These are phyloP conservation scores for Cenchrus fungigraminus DNA, from an alignment of 176 grass and related monocot species.

Conservation along the genomic window DNA sequence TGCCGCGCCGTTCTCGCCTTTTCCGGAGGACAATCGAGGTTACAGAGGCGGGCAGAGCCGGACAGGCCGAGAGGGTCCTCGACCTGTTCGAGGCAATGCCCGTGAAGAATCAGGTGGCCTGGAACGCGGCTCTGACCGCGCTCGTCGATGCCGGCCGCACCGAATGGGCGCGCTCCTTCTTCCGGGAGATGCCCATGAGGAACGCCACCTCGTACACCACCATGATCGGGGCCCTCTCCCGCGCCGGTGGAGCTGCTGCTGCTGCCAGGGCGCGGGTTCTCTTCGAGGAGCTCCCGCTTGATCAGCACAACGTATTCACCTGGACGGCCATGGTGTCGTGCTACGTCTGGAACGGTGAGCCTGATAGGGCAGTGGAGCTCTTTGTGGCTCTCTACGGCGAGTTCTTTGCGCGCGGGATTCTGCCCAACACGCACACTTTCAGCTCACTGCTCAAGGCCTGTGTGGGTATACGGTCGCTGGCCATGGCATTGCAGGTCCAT, in stretches of 20 bases:
- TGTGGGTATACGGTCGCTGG: conserved; percentile 29
- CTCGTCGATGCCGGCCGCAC: conserved; percentile 44
- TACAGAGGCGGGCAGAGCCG: conserved; percentile 9
- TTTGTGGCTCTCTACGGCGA: conserved; percentile 48
- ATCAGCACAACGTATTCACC: conserved; percentile 53
- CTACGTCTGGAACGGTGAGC: conserved; percentile 50
- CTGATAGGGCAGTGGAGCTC: conserved; percentile 35
- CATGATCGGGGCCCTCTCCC: conserved; percentile 53
- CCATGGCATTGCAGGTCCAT: conserved; percentile 46
- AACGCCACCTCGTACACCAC: conserved; percentile 65
- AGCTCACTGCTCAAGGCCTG: conserved; percentile 60
- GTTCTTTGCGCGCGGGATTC: conserved; percentile 28
- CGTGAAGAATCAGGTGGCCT: conserved; percentile 58
- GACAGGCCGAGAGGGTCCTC: conserved; percentile 42
- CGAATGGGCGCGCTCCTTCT: conserved; percentile 43
- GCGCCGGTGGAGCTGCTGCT: conserved; percentile 1
- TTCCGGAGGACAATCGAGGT: conserved; percentile 28
- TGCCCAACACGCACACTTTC: conserved; percentile 57
- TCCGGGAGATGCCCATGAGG: conserved; percentile 53
- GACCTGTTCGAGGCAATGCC: conserved; percentile 69
- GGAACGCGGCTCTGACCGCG: conserved; percentile 53
- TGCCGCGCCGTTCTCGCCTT: conserved; percentile 8
- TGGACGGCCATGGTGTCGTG: conserved; percentile 70
- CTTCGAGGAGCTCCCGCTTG: conserved; percentile 48
- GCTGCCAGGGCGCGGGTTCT: conserved; percentile 28